A percentile compares a stretch with the other conserved stretches of the same genome.
Evolutionary conservation across 306 rosid genomes (phyloP).

Genomic region (Prunus padus): DNA sequence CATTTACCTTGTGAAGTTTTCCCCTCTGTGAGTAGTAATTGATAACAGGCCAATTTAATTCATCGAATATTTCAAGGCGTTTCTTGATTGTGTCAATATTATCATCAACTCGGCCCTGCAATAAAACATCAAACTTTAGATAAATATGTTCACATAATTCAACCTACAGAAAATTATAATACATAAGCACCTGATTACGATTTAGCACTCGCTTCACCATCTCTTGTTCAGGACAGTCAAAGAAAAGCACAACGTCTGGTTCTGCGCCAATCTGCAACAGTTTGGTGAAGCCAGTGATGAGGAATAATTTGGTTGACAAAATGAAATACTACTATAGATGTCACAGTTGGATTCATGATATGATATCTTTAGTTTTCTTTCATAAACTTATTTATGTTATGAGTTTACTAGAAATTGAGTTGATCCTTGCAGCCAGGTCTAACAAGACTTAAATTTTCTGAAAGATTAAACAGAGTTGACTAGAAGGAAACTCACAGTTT

Average conservation of each 20-base stretch:
- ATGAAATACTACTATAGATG: conserved; percentile 14
- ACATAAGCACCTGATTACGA: conserved; percentile 78
- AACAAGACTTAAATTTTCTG: not conserved
- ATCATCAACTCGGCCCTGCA: conserved; percentile 97
- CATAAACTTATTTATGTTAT: conserved; percentile 9
- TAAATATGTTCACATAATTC: conserved; percentile 3
- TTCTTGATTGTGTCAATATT: conserved; percentile 81
- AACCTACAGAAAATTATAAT: not conserved
- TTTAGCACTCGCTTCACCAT: conserved; percentile 92
- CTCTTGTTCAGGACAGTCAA: conserved; percentile 90
- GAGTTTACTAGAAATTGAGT: not conserved
- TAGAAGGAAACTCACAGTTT: conserved; percentile 60
- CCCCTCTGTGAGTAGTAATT: conserved; percentile 72
- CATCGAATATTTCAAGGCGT: conserved; percentile 75
- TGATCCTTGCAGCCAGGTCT: not conserved
- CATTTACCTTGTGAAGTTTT: conserved; percentile 62
- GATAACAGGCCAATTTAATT: conserved; percentile 74
- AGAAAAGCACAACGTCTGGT: conserved; percentile 83
- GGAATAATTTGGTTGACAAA: not conserved
- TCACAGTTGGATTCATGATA: not conserved
- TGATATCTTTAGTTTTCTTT: conserved; percentile 1
- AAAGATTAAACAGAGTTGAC: not conserved
- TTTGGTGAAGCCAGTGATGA: conserved; percentile 2
- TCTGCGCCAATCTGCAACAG: conserved; percentile 66
- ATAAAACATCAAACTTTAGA: conserved; percentile 28